These are phyloP conservation scores for Diversispora eburnea DNA, from an alignment of 192 early-diverging fungal genomes.

Conservation along the genomic window DNA sequence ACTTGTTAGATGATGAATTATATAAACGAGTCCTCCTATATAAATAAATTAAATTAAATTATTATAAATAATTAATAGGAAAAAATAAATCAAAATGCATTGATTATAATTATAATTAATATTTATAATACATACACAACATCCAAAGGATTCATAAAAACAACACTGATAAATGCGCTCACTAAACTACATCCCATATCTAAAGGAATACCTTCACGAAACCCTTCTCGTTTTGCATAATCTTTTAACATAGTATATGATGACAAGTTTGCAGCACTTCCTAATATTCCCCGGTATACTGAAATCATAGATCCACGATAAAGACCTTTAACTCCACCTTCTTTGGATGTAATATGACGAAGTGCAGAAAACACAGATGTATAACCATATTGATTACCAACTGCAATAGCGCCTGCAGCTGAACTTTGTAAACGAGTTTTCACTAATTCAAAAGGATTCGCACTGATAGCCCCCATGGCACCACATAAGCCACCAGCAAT, in stretches of 20 bases:
- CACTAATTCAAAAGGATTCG: constrained; percentile 74
- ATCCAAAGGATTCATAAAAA: constrained; percentile 50
- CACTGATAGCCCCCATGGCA: constrained; percentile 69
- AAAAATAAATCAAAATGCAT: neutral
- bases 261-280: constrained; percentile 64
- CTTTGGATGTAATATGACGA: constrained; percentile 44
- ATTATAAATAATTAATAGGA: neutral
- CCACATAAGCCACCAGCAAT: constrained; percentile 68
- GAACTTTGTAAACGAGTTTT: constrained; percentile 69
- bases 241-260: constrained; percentile 69
- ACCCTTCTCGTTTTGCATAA: constrained; percentile 54
- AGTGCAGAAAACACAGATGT: constrained; percentile 57
- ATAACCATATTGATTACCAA: constrained; percentile 67
- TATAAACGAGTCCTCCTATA: constrained; percentile 68
- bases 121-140: constrained; percentile 39
- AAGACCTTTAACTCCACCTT: constrained; percentile 55
- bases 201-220: constrained; percentile 57
- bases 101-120: neutral
- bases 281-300: constrained; percentile 63
- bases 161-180: constrained; percentile 55
- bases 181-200: constrained; percentile 66
- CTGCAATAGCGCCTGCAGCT: constrained; percentile 50
- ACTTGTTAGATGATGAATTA: constrained; percentile 60
- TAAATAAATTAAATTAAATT: neutral
- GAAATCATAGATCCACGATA: constrained; percentile 67